Percentiles rank a stretch among this genome's conserved stretches.
phyloP scores from a whole-genome alignment of 1,284 basidiomycete genomes.

The Takashimella tepidaria region DNA sequence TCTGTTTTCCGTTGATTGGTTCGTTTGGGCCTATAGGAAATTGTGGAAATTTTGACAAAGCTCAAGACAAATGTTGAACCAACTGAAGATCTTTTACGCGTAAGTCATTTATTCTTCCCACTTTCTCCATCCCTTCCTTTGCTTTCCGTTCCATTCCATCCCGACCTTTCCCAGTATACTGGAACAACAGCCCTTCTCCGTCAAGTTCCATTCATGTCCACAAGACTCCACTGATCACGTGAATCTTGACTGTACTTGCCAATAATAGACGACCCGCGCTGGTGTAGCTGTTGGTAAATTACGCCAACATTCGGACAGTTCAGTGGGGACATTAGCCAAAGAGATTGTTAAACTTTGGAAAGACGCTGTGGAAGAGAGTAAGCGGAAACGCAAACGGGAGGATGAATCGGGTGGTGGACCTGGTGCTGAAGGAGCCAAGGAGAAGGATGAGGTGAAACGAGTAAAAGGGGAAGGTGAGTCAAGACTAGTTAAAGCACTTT shows the following conservation, averaged over 20 bases:
- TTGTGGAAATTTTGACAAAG: slow-evolving; percentile 61
- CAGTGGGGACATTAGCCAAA: slow-evolving; percentile 78
- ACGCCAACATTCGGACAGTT: slow-evolving; percentile 64
- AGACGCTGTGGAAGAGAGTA: slow-evolving; percentile 67
- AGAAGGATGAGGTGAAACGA: slow-evolving; percentile 31
- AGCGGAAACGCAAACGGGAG: slow-evolving; percentile 53
- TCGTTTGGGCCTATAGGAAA: too few relatives aligned
- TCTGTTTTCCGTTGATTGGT: too few relatives aligned
- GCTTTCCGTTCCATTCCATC: background rate
- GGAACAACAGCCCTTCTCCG: too few relatives aligned
- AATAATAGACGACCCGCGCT: slow-evolving; percentile 68
- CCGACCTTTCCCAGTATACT: slow-evolving; percentile 2
- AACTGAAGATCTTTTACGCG: slow-evolving; percentile 80
- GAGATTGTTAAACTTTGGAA: slow-evolving; percentile 93
- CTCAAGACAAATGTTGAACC: slow-evolving; percentile 75
- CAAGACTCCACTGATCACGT: too few relatives aligned
- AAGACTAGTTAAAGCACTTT: too few relatives aligned
- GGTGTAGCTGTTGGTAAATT: slow-evolving; percentile 91
- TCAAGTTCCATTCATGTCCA: too few relatives aligned
- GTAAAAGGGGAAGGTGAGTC: slow-evolving; percentile 31
- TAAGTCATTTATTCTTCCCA: too few relatives aligned
- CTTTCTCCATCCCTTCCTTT: background rate
- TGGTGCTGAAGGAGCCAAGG: slow-evolving; percentile 18
- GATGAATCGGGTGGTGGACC: slow-evolving; percentile 29
- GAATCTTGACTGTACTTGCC: background rate